These are phyloP conservation scores for Podila clonocystis DNA, from an alignment of 192 early-diverging fungal genomes.

Conservation along the genomic window DNA sequence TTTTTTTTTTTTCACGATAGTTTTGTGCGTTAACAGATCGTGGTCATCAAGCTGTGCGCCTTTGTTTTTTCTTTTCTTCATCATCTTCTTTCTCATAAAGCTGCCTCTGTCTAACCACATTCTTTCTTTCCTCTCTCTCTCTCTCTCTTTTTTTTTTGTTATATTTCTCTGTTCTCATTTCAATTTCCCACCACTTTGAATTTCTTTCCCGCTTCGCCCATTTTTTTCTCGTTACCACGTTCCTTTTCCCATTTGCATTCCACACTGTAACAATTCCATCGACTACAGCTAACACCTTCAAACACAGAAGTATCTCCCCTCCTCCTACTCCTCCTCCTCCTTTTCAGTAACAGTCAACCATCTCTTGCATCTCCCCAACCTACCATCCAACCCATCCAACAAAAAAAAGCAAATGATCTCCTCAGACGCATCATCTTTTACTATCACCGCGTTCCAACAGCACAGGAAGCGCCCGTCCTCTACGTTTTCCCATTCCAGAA, in stretches of 20 bases:
- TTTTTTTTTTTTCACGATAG: too few species aligned
- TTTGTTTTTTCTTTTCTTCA: too few species aligned
- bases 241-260: not conserved
- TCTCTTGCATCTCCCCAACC: not conserved
- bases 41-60: too few species aligned
- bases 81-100: not conserved
- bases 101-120: not conserved
- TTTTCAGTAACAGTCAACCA: not conserved
- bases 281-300: not conserved
- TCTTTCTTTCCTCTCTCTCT: conserved; percentile 10
- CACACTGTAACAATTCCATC: not conserved
- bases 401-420: not conserved
- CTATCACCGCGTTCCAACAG: conserved; percentile 1
- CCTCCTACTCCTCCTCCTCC: too few species aligned
- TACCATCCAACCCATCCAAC: not conserved
- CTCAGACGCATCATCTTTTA: conserved; percentile 1
- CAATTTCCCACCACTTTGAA: not conserved
- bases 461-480: conserved; percentile 31
- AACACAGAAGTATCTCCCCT: not conserved
- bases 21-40: too few species aligned
- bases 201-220: not conserved
- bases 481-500: conserved; percentile 8
- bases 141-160: not conserved
- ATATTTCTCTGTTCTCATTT: not conserved
- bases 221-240: not conserved